Percentiles rank a stretch among this genome's conserved stretches.
These are phyloP conservation scores for Echium plantagineum DNA, from an alignment of 257 asterid genomes.

Conservation along the genomic window DNA sequence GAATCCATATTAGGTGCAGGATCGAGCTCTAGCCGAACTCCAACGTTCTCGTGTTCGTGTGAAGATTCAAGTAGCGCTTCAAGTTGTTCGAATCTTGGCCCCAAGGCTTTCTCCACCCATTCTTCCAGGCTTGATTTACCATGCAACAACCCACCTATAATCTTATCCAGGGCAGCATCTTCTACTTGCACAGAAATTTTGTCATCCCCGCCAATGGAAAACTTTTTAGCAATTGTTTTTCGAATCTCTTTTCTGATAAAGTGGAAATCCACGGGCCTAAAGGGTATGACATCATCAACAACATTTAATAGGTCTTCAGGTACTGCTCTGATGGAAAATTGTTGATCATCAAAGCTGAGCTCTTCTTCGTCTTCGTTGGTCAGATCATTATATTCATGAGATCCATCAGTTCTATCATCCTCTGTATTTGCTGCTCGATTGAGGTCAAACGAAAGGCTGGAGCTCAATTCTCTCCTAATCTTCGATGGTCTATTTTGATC, in stretches of 20 bases:
- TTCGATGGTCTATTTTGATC: constrained; percentile 32
- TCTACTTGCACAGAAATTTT: constrained; percentile 40
- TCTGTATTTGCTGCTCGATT: constrained; percentile 38
- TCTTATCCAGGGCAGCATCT: constrained; percentile 50
- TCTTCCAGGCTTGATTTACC: constrained; percentile 43
- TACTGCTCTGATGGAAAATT: constrained; percentile 37
- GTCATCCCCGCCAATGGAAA: constrained; percentile 34
- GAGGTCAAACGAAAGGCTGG: constrained; percentile 58
- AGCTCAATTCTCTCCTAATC: constrained; percentile 29
- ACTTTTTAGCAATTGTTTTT: constrained; percentile 53
- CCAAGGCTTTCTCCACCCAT: constrained; percentile 57
- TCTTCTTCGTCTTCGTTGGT: constrained; percentile 72
- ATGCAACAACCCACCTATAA: constrained; percentile 71
- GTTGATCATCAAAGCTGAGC: constrained; percentile 24
- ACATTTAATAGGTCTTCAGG: constrained; percentile 57
- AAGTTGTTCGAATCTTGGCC: constrained; percentile 45
- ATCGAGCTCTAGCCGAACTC: constrained; percentile 14
- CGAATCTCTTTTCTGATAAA: constrained; percentile 67
- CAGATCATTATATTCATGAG: constrained; percentile 63
- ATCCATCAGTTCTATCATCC: constrained; percentile 54
- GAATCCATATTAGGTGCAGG: constrained; percentile 21
- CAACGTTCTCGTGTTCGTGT: too few relatives aligned
- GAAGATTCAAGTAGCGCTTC: constrained; percentile 14
- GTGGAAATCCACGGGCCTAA: constrained; percentile 51
- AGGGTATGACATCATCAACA: constrained; percentile 60